Percentiles rank a stretch among this genome's conserved stretches.
Conservation (phyloP, 805 yeast genomes). For the Barnettozyma populi region DNA sequence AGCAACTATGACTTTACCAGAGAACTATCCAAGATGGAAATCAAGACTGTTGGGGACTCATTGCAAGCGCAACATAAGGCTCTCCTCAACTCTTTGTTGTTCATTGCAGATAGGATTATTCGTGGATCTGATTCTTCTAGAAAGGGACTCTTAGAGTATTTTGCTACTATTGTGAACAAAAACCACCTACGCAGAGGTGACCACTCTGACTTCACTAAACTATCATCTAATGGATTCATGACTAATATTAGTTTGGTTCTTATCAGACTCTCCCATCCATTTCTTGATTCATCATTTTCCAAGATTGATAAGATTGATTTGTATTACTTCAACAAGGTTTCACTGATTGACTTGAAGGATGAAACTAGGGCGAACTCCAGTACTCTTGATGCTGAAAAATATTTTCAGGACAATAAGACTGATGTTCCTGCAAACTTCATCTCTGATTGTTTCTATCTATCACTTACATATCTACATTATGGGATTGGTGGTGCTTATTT, state of each 20-base stretch:
- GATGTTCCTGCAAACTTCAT: slow-evolving; percentile 62
- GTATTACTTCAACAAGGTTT: slow-evolving; percentile 53
- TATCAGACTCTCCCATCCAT: slow-evolving; percentile 75
- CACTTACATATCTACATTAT: slow-evolving; percentile 75
- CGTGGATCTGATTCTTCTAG: slow-evolving; percentile 69
- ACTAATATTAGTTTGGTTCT: slow-evolving; percentile 65
- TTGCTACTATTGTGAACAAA: slow-evolving; percentile 67
- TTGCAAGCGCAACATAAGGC: slow-evolving; percentile 59
- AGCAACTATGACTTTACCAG: slow-evolving; percentile 37
- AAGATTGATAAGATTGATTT: slow-evolving; percentile 76
- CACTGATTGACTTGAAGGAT: slow-evolving; percentile 59
- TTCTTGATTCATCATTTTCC: slow-evolving; percentile 57
- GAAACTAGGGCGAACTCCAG: slow-evolving; percentile 84
- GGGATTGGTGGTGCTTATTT: slow-evolving; percentile 79
- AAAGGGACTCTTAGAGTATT: slow-evolving; percentile 55
- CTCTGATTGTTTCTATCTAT: slow-evolving; percentile 82
- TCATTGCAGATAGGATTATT: slow-evolving; percentile 65
- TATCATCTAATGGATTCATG: slow-evolving; percentile 80
- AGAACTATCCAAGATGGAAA: slow-evolving; percentile 35
- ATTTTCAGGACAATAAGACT: slow-evolving; percentile 38
- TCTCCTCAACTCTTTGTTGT: slow-evolving; percentile 57
- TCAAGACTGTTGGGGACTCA: slow-evolving; percentile 48
- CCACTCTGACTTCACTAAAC: slow-evolving; percentile 61
- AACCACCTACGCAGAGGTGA: slow-evolving; percentile 87
- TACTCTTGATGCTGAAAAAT: slow-evolving; percentile 58